Conservation (phyloP, 1,139 yeast species). For the Wickerhamomyces sp. region DNA sequence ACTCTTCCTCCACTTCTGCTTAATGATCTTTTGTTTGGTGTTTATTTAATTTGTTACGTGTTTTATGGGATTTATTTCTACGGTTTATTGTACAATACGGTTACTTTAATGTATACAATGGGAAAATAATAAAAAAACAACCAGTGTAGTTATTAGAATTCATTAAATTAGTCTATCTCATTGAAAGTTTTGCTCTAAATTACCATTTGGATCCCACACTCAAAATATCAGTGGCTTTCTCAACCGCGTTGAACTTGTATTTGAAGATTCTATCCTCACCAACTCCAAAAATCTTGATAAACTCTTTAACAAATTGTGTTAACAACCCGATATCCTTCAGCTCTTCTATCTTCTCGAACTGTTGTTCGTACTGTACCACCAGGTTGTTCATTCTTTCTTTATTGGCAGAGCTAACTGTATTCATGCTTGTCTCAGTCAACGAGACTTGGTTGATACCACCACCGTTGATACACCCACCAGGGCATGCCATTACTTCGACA, state of each 20-base stretch:
- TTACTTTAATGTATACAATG: constrained; percentile 5
- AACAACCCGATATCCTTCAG: constrained; percentile 12
- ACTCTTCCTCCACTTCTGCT: constrained; percentile 75
- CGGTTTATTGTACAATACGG: constrained; percentile 2
- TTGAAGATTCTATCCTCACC: constrained; percentile 35
- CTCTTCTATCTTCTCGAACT: constrained; percentile 14
- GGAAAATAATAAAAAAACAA: too few relatives aligned
- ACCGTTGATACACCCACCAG: constrained; percentile 95
- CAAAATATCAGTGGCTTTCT: constrained; percentile 44
- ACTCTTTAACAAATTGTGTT: constrained; percentile 31
- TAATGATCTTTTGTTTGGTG: constrained; percentile 16
- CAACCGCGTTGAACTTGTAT: constrained; percentile 42
- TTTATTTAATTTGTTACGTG: constrained; percentile 4
- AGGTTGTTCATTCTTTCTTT: constrained; percentile 13
- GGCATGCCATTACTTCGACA: constrained; percentile 97
- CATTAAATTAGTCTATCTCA: too few relatives aligned
- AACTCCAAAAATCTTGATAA: constrained; percentile 31
- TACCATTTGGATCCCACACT: constrained; percentile 32
- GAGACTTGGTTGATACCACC: constrained; percentile 75
- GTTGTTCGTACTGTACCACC: constrained; percentile 14
- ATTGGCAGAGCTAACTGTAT: constrained; percentile 13
- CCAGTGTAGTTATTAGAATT: too few relatives aligned
- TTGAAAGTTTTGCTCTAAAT: too few relatives aligned
- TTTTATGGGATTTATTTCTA: constrained; percentile 3
- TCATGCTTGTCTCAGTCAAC: constrained; percentile 8